Conservation (phyloP, 768 basidiomycete species). For the Lactarius pseudohatsudake region DNA sequence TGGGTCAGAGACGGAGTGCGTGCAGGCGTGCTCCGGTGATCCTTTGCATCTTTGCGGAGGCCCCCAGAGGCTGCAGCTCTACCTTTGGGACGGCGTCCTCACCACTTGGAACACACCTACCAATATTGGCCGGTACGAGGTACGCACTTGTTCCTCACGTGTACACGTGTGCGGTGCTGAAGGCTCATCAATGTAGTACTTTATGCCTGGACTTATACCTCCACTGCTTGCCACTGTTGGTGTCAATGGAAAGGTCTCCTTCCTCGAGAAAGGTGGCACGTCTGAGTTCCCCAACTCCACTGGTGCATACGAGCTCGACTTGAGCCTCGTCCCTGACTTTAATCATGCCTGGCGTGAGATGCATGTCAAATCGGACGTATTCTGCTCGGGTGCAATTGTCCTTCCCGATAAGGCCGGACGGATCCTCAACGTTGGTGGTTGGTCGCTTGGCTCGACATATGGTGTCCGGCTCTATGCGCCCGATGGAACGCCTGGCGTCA, state of each 20-base stretch:
- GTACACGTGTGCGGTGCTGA: not conserved
- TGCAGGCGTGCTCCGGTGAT: constrained; percentile 63
- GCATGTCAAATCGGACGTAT: constrained; percentile 76
- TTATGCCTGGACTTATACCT: constrained; percentile 61
- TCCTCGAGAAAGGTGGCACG: constrained; percentile 75
- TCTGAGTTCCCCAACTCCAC: constrained; percentile 62
- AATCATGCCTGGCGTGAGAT: constrained; percentile 66
- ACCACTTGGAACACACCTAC: constrained; percentile 64
- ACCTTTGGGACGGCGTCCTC: constrained; percentile 39
- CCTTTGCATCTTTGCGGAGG: constrained; percentile 69
- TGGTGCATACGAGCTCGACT: constrained; percentile 76
- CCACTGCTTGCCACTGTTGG: constrained; percentile 75
- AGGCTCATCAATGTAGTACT: constrained; percentile 36
- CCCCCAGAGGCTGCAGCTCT: constrained; percentile 46
- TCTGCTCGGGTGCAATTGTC: constrained; percentile 72
- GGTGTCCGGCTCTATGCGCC: constrained; percentile 76
- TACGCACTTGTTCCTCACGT: constrained; percentile 34
- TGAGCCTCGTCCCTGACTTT: constrained; percentile 49
- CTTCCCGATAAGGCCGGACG: constrained; percentile 73
- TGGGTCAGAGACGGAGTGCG: constrained; percentile 42
- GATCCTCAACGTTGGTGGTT: constrained; percentile 64
- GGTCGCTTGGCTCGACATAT: constrained; percentile 70
- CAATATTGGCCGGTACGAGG: constrained; percentile 71
- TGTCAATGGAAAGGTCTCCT: constrained; percentile 77
- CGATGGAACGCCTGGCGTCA: constrained; percentile 63